These are phyloP conservation scores for Candida silvatica DNA, from an alignment of 805 yeast genomes.

Conservation along the genomic window DNA sequence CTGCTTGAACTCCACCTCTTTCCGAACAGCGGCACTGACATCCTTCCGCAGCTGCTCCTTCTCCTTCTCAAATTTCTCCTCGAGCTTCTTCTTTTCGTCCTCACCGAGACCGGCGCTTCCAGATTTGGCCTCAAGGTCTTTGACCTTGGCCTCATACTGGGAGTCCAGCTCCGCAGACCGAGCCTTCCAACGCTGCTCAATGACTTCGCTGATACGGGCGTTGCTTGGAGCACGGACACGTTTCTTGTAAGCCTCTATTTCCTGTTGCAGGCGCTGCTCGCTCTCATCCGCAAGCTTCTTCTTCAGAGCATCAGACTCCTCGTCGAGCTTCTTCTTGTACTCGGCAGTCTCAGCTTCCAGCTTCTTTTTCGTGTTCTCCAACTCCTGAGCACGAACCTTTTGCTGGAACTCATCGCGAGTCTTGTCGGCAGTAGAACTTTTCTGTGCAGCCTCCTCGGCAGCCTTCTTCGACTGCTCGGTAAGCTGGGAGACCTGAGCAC, in stretches of 20 bases:
- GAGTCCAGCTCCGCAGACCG: slow-evolving; percentile 27
- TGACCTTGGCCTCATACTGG: slow-evolving; percentile 16
- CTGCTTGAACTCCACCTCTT: slow-evolving; percentile 50
- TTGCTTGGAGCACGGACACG: slow-evolving; percentile 30
- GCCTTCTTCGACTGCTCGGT: slow-evolving; percentile 12
- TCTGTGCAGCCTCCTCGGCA: slow-evolving; percentile 13
- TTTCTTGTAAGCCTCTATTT: slow-evolving; percentile 23
- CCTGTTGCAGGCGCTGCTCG: slow-evolving; percentile 24
- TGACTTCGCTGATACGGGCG: slow-evolving; percentile 27
- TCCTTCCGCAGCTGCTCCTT: slow-evolving; percentile 33
- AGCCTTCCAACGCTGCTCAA: slow-evolving; percentile 26
- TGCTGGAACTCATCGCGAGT: slow-evolving; percentile 15
- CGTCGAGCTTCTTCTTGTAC: slow-evolving; percentile 19
- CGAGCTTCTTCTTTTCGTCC: slow-evolving; percentile 12
- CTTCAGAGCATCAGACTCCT: slow-evolving; percentile 15
- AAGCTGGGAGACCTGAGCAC: slow-evolving; percentile 11
- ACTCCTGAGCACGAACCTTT: slow-evolving; percentile 3
- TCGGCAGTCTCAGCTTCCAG: slow-evolving; percentile 12
- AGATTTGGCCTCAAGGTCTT: slow-evolving; percentile 12
- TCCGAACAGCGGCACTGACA: slow-evolving; percentile 40
- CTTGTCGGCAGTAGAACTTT: slow-evolving; percentile 12
- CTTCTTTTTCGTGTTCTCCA: slow-evolving; percentile 1
- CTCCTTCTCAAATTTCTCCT: slow-evolving; percentile 15
- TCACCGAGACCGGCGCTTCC: slow-evolving; percentile 5
- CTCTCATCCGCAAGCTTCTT: slow-evolving; percentile 19